Evolutionary conservation across 331 rosid genomes (phyloP).

Genomic region (Malus hybrid): DNA sequence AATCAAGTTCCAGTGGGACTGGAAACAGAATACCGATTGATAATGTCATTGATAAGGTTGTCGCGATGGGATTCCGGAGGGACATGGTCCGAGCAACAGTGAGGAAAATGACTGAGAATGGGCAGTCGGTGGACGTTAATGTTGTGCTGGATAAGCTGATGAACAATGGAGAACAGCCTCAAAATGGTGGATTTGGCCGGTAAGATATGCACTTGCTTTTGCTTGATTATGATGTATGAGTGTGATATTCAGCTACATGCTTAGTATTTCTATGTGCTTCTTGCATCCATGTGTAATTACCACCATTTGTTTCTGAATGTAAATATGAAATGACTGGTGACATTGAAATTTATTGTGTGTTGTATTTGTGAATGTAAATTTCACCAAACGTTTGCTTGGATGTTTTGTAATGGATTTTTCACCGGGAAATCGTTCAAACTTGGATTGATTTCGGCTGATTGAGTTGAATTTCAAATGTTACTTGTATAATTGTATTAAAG

Average conservation of each 20-base stretch:
- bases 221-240: neutral
- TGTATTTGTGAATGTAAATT: neutral
- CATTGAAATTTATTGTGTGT: neutral
- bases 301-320: neutral
- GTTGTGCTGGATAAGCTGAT: slow-evolving; percentile 37
- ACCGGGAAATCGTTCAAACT: neutral
- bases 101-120: slow-evolving; percentile 28
- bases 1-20: slow-evolving; percentile 20
- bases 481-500: too few species aligned
- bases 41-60: slow-evolving; percentile 35
- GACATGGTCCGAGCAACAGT: slow-evolving; percentile 37
- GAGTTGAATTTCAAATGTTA: neutral
- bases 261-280: neutral
- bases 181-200: slow-evolving; percentile 10
- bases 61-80: slow-evolving; percentile 46
- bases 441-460: neutral
- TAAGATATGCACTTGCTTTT: neutral
- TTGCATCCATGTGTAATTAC: neutral
- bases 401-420: neutral
- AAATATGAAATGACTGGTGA: neutral
- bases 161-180: slow-evolving; percentile 21
- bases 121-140: slow-evolving; percentile 34
- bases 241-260: neutral
- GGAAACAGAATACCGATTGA: slow-evolving; percentile 15
- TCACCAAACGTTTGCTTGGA: neutral